Percentiles rank a stretch among this genome's conserved stretches.
These are phyloP conservation scores for Fusarium vanettenii DNA, from an alignment of 2,329 filamentous ascomycete genomes.

Conservation along the genomic window DNA sequence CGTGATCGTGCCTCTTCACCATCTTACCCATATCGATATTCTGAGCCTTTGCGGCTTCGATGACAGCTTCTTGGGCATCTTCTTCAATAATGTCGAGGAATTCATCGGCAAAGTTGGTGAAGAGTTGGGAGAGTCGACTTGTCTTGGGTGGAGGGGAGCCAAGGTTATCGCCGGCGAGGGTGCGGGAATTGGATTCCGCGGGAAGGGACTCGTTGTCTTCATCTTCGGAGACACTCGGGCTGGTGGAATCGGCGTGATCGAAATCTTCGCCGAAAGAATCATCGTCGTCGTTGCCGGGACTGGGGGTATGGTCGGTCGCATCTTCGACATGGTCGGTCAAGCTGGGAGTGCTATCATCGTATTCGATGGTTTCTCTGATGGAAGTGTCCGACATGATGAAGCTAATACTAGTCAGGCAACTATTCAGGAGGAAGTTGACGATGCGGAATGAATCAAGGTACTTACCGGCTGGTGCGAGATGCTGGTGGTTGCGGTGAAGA, in stretches of 20 bases:
- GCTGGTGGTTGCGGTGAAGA: not conserved
- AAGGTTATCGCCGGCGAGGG: not conserved
- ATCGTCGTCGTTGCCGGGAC: not conserved
- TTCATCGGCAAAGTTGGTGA: not conserved
- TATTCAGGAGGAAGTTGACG: rapidly evolving
- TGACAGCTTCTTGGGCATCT: not conserved
- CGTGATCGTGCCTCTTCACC: not conserved
- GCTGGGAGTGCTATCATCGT: not conserved
- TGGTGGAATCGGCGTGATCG: not conserved
- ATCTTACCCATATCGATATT: not conserved
- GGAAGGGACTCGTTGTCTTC: not conserved
- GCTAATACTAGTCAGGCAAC: not conserved
- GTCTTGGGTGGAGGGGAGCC: not conserved
- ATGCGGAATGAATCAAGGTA: not conserved
- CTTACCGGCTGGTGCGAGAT: not conserved
- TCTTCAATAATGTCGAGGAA: not conserved
- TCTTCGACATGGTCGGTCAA: not conserved
- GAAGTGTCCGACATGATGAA: not conserved
- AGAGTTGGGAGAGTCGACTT: not conserved
- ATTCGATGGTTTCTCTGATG: not conserved
- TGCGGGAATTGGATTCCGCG: not conserved
- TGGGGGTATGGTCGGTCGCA: not conserved
- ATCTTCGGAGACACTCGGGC: not conserved
- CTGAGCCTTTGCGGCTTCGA: not conserved
- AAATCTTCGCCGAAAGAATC: not conserved